Evolutionary conservation across 495 filamentous ascomycete genomes (phyloP).

Genomic region (Entonaema liquescens): DNA sequence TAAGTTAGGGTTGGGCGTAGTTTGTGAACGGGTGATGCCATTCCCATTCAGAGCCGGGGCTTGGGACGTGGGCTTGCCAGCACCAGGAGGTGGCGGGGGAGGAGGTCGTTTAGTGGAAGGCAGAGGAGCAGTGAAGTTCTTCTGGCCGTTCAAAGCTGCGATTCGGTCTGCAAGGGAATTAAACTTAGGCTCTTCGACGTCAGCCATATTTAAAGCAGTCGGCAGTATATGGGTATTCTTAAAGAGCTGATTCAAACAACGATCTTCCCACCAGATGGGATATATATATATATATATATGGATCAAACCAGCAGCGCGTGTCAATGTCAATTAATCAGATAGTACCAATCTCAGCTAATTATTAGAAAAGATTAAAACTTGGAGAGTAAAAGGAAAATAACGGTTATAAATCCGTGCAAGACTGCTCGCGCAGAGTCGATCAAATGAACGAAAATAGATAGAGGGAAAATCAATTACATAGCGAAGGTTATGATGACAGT

Average conservation of each 20-base stretch:
- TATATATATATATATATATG: too few species aligned
- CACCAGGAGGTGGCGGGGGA: slow-evolving; percentile 56
- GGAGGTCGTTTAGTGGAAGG: slow-evolving; percentile 54
- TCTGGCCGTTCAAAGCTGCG: slow-evolving; percentile 62
- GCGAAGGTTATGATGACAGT: not conserved
- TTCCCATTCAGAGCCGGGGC: slow-evolving; percentile 37
- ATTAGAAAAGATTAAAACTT: not conserved
- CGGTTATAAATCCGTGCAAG: not conserved
- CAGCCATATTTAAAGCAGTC: slow-evolving; percentile 53
- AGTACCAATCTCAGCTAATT: not conserved
- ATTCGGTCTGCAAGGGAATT: slow-evolving; percentile 64
- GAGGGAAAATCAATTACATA: not conserved
- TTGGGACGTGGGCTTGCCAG: slow-evolving; percentile 40
- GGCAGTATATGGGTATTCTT: not conserved
- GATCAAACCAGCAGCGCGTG: not conserved
- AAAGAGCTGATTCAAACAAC: not conserved
- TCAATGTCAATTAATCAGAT: not conserved
- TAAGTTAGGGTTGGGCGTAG: slow-evolving; percentile 50
- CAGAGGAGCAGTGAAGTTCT: slow-evolving; percentile 57
- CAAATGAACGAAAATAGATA: not conserved
- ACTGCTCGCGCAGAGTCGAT: not conserved
- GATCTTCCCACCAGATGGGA: not conserved
- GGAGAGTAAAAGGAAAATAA: not conserved
- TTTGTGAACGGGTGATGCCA: slow-evolving; percentile 33
- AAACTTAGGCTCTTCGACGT: slow-evolving; percentile 63